phyloP scores from a whole-genome alignment of 108 stramenopile genomes.

The Stephanodiscus triporus region DNA sequence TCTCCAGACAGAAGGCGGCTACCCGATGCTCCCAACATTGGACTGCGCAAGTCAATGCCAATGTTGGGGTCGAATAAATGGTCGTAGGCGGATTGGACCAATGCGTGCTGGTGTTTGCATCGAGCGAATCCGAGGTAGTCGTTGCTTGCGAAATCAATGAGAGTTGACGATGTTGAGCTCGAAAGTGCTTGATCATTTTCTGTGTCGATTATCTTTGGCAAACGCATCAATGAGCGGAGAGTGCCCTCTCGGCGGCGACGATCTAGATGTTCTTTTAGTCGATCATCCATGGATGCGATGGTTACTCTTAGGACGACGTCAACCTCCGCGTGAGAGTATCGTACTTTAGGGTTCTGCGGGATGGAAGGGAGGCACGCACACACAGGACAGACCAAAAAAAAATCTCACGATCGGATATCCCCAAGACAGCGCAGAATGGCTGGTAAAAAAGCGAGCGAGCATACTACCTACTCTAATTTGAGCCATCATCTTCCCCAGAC shows the following conservation, averaged over 20 bases:
- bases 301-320: no score
- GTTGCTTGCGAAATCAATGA: conserved; percentile 95
- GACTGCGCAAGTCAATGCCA: conserved; percentile 1
- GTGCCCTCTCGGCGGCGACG: conserved; percentile 51
- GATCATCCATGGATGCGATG: conserved; percentile 37
- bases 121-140: conserved; percentile 96
- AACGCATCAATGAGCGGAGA: conserved; percentile 48
- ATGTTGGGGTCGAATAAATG: conserved; percentile 5
- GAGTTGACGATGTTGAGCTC: conserved; percentile 11
- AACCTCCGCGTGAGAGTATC: no score
- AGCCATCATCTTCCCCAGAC: no score
- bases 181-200: background rate
- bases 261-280: conserved; percentile 50
- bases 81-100: conserved; percentile 54
- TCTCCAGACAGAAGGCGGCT: conserved; percentile 95
- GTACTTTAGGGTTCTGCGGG: no score
- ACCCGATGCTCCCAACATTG: conserved; percentile 85
- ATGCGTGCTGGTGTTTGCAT: conserved; percentile 48
- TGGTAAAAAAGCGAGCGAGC: no score
- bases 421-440: no score
- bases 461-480: no score
- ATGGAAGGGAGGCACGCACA: no score
- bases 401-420: no score
- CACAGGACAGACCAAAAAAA: no score
- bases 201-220: conserved; percentile 7